Evolutionary conservation across 225 moss, liverwort and hornwort genomes (phyloP).

Genomic region (Straminergon stramineum): DNA sequence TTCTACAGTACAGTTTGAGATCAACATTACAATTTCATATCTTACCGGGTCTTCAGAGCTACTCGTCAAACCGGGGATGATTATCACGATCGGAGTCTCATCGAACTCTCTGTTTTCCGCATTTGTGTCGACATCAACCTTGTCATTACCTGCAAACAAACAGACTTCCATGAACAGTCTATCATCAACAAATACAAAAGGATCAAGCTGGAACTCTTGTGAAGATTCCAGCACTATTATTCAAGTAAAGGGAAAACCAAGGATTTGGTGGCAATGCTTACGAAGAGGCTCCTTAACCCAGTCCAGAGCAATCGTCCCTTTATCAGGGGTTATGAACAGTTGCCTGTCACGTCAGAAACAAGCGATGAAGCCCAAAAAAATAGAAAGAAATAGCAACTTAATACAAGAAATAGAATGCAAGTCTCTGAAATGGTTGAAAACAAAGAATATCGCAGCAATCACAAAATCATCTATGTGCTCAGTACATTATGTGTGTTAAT

Average conservation of each 20-base stretch:
- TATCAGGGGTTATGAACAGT: constrained; percentile 73
- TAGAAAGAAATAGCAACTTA: background rate
- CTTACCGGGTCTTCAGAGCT: constrained; percentile 62
- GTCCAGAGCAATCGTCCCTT: constrained; percentile 85
- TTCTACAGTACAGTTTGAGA: background rate
- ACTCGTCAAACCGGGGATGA: constrained; percentile 85
- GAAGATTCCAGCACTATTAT: background rate
- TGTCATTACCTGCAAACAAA: constrained; percentile 21
- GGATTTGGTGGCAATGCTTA: constrained; percentile 13
- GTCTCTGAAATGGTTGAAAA: background rate
- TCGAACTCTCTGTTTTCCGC: constrained; percentile 29
- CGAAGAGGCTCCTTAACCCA: constrained; percentile 54
- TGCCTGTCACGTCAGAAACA: constrained; percentile 40
- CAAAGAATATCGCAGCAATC: background rate
- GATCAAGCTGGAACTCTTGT: background rate
- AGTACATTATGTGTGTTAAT: background rate
- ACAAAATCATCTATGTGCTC: background rate
- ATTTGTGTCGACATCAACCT: background rate
- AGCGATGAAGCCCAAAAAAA: background rate
- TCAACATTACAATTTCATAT: background rate
- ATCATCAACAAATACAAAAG: background rate
- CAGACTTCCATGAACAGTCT: background rate
- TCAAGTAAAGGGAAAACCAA: background rate
- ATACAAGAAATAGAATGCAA: background rate
- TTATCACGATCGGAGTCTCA: constrained; percentile 67